These are phyloP conservation scores for Colletotrichum plurivorum DNA, from an alignment of 2,329 filamentous ascomycete genomes.

Conservation along the genomic window DNA sequence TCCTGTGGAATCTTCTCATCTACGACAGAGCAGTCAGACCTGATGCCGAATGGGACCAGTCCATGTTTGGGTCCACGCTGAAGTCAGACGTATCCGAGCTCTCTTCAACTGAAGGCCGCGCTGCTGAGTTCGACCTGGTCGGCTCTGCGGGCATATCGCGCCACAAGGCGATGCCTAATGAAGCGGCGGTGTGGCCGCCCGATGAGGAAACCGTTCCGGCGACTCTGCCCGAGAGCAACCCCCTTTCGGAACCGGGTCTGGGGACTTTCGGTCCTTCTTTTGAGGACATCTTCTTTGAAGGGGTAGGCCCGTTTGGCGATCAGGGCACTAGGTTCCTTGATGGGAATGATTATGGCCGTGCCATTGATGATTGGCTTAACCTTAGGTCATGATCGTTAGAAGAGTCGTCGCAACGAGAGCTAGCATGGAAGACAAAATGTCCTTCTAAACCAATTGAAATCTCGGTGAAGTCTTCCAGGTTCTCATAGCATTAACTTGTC, in stretches of 20 bases:
- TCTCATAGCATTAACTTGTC: background rate
- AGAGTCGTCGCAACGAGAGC: background rate
- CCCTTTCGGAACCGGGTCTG: background rate
- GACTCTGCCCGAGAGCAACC: slow-evolving; percentile 12
- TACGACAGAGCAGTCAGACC: slow-evolving; percentile 51
- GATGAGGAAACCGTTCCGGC: slow-evolving; percentile 42
- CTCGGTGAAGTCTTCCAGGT: no score
- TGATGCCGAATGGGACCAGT: slow-evolving; percentile 43
- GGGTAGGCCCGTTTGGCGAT: slow-evolving; percentile 40
- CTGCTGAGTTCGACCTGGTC: slow-evolving; percentile 52
- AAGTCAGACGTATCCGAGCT: slow-evolving; percentile 17
- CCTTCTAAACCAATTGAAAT: no score
- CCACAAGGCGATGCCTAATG: slow-evolving; percentile 53
- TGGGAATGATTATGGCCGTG: slow-evolving; percentile 51
- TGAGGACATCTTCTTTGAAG: slow-evolving; percentile 43
- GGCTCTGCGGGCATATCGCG: slow-evolving; percentile 55
- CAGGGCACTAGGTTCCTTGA: slow-evolving; percentile 51
- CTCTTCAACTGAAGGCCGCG: slow-evolving; percentile 36
- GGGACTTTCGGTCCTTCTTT: slow-evolving; percentile 34
- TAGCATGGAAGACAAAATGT: background rate
- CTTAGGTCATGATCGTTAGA: background rate
- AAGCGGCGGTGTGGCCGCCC: slow-evolving; percentile 52
- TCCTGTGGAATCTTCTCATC: slow-evolving; percentile 54
- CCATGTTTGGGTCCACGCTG: slow-evolving; percentile 43
- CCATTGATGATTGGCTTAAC: slow-evolving; percentile 53